Evolutionary conservation across 2,329 filamentous ascomycete genomes (phyloP).

Genomic region (Claviceps digitariae): DNA sequence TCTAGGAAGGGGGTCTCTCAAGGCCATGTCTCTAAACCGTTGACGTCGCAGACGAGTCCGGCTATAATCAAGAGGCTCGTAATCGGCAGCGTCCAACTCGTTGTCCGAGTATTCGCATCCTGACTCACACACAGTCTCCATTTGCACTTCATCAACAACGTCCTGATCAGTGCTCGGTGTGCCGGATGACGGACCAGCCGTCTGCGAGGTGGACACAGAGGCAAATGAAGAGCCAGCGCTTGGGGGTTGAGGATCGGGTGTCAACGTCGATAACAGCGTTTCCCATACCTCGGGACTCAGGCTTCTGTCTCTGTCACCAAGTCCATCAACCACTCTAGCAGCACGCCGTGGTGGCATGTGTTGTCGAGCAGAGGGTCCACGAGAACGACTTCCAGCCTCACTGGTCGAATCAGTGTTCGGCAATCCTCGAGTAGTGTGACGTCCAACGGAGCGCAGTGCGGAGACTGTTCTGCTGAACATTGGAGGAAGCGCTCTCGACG

Average conservation of each 20-base stretch:
- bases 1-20: neutral
- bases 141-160: conserved; percentile 18
- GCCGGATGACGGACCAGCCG: conserved; percentile 29
- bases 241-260: conserved; percentile 67
- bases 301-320: conserved; percentile 76
- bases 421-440: neutral
- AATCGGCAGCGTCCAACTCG: conserved; percentile 38
- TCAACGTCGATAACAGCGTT: conserved; percentile 64
- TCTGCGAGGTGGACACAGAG: conserved; percentile 37
- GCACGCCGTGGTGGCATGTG: conserved; percentile 2
- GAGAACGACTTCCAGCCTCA: neutral
- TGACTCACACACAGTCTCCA: conserved; percentile 35
- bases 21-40: neutral
- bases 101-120: conserved; percentile 42
- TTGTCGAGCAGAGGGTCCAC: conserved; percentile 1
- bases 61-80: conserved; percentile 16
- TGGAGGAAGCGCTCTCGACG: neutral
- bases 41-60: conserved; percentile 7
- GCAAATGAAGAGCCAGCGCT: conserved; percentile 74
- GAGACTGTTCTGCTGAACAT: neutral
- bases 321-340: conserved; percentile 42
- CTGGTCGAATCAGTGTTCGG: neutral
- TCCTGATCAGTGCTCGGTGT: conserved; percentile 24
- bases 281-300: conserved; percentile 73
- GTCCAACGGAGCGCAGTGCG: neutral